Base-by-base conservation (phyloP, 495 filamentous ascomycete genomes). In the Hypoxylon trugodes region DNA sequence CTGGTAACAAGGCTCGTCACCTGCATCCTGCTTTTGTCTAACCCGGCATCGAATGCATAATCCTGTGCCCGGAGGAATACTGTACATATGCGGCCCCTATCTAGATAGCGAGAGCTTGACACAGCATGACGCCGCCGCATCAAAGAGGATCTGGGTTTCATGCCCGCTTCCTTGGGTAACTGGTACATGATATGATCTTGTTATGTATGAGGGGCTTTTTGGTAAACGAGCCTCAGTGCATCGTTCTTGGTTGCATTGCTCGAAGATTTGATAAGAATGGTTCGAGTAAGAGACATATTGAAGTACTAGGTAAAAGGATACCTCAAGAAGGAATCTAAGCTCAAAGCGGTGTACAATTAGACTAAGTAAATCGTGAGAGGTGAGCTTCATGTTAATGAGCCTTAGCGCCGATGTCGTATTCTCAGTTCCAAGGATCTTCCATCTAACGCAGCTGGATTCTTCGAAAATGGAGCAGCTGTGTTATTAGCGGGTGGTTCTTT, bases 131-230 rank as follows among this genome's bases (percentile, higher is more conserved):
- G 42, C 38, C 40, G 53, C 57, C 53, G 52, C 52, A 53, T 30
- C 28, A 40, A 16, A 28, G 28, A 59, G 64, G 58, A 59, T 52
- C 30, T 42, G 13, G n/a, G 52, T 66, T 66, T 61, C 52, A 66
- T 25, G 30, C 52, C 33, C 8, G 51, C 40, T 66, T 56, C 52
- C 50, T 61, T 47, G 46, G 25, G 12, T 40, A 46, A 38, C 13
- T 57, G 25, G 30, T 32, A 30, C 16, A 52, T 58, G 57, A 56
- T 25, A 46, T 57, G 63, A 58, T 46, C 45, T 46, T 26, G 18
- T 37, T 38, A 43, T 43, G 35, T 25, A 15, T 24, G n/a, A 33
- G n/a, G 6, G 36, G 33, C 36, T 18, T 45, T 28, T 51, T 50
- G 42, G 37, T 32, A 36, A 59, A 54, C 42, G n/a, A 48, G 54